phyloP scores from a whole-genome alignment of 2,329 filamentous ascomycete species.

The Phaeosphaeriaceae sp. region DNA sequence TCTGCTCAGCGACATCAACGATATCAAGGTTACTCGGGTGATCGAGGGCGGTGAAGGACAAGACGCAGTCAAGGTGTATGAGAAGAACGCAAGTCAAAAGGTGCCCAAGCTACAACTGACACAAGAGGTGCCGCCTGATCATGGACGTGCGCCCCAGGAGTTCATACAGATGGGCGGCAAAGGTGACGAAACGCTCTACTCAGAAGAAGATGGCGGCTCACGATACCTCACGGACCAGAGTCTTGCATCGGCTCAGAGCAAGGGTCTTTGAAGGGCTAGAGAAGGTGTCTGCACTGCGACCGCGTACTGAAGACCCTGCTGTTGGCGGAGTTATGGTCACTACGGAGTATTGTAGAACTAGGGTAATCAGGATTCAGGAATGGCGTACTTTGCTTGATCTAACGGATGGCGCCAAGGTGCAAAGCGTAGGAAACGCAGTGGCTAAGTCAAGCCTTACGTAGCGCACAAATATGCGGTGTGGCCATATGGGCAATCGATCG shows the following conservation, averaged over 20 bases:
- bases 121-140: slow-evolving; percentile 71
- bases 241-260: slow-evolving; percentile 13
- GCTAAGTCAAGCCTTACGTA: not conserved
- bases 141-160: slow-evolving; percentile 71
- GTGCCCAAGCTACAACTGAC: slow-evolving; percentile 24
- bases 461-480: not conserved
- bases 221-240: slow-evolving; percentile 40
- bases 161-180: slow-evolving; percentile 87
- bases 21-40: slow-evolving; percentile 68
- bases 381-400: not conserved
- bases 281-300: not conserved
- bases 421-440: not conserved
- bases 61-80: slow-evolving; percentile 48
- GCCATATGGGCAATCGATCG: not conserved
- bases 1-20: slow-evolving; percentile 80
- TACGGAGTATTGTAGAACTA: slow-evolving; percentile 18
- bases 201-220: slow-evolving; percentile 62
- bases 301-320: slow-evolving; percentile 23
- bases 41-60: slow-evolving; percentile 63
- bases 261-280: slow-evolving; percentile 1
- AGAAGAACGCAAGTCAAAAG: slow-evolving; percentile 44
- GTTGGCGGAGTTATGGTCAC: slow-evolving; percentile 17
- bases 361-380: slow-evolving; percentile 6
- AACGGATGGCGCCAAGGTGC: not conserved
- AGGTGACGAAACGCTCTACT: slow-evolving; percentile 79